Evolutionary conservation across 2,329 filamentous ascomycete species (phyloP), one percentile per base, ranked within the genome.

Genomic region (Phoma sp.): DNA sequence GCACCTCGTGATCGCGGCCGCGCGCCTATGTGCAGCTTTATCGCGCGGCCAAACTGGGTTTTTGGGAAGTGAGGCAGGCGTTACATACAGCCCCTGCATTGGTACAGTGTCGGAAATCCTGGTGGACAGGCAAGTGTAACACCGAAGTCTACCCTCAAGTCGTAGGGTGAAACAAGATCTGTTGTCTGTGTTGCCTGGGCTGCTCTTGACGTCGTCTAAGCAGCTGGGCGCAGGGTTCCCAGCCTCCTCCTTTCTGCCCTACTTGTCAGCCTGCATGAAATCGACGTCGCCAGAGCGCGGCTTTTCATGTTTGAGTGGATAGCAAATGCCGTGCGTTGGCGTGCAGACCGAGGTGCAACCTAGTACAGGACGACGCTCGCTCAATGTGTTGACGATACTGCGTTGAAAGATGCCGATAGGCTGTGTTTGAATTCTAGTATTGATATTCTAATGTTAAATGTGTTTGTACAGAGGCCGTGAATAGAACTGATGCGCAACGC

Each of bases 391-490:
- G 45, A 40, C 20, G 9, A 39, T 30, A 42, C 25, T 42, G 42
- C 32, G 53, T 42, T 47, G 34, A 47, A 49, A 51, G 36, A 34
- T 53, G 47, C 45, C 61, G 42, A 61, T 60, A 64, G 63, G 62
- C 47, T 56, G 38, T 57, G 42, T 20, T 43, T 62, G 46, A 37
- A 40, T 57, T 66, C 56, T 66, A 64, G 56, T 67, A 68, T 71
- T 59, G 63, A 65, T 71, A 65, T 47, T 68, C 56, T 67, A 68
- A 62, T 72, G 66, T 60, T 67, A 65, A 55, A 54, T 68, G 64
- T 60, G 72, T 73, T 74, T 72, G 58, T 73, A 74, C 69, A 74
- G 53, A 72, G 68, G 71, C 69, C 70, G 70, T 74, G 57, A 72
- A 57, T 39, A 42, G 56, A 53, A 53, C 47, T 54, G 57, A 57